These are phyloP conservation scores for Niveomyces coronatus DNA, from an alignment of 2,329 filamentous ascomycete species.

Conservation along the genomic window DNA sequence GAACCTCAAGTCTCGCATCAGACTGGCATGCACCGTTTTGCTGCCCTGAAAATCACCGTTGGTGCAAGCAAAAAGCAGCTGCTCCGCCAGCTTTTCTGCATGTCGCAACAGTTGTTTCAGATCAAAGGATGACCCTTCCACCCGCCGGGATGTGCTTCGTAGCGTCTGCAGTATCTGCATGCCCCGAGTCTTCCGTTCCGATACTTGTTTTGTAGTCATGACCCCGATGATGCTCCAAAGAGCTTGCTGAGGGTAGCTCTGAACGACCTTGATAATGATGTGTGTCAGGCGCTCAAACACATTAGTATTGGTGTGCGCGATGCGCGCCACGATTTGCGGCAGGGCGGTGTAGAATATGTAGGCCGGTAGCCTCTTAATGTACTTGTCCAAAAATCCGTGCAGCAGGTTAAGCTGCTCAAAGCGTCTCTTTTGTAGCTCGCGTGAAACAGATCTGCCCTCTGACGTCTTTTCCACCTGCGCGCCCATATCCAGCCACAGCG, in stretches of 20 bases:
- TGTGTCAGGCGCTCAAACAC: slow-evolving; percentile 68
- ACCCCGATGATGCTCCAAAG: slow-evolving; percentile 87
- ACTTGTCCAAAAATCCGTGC: slow-evolving; percentile 69
- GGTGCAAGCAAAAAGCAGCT: slow-evolving; percentile 71
- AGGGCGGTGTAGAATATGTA: slow-evolving; percentile 76
- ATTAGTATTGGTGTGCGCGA: slow-evolving; percentile 70
- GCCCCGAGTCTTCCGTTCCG: slow-evolving; percentile 51
- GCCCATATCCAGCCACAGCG: slow-evolving; percentile 88
- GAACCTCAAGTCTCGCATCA: slow-evolving; percentile 71
- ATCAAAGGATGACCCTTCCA: slow-evolving; percentile 44
- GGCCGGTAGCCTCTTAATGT: slow-evolving; percentile 59
- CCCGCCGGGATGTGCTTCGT: slow-evolving; percentile 37
- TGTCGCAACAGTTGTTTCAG: slow-evolving; percentile 62
- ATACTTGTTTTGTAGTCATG: slow-evolving; percentile 63
- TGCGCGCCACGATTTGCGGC: slow-evolving; percentile 90
- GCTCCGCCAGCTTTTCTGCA: slow-evolving; percentile 74
- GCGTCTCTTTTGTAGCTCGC: slow-evolving; percentile 44
- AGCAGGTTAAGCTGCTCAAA: slow-evolving; percentile 57
- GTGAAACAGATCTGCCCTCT: slow-evolving; percentile 42
- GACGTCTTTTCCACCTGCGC: slow-evolving; percentile 57
- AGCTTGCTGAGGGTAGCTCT: slow-evolving; percentile 79
- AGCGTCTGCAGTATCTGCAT: slow-evolving; percentile 41
- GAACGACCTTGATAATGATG: slow-evolving; percentile 80
- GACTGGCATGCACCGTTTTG: slow-evolving; percentile 57
- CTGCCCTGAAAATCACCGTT: slow-evolving; percentile 62